A percentile compares a stretch with the other conserved stretches of the same genome.
Conservation (phyloP, 169 alveolate genomes). For the Amoebophrya sp. region DNA sequence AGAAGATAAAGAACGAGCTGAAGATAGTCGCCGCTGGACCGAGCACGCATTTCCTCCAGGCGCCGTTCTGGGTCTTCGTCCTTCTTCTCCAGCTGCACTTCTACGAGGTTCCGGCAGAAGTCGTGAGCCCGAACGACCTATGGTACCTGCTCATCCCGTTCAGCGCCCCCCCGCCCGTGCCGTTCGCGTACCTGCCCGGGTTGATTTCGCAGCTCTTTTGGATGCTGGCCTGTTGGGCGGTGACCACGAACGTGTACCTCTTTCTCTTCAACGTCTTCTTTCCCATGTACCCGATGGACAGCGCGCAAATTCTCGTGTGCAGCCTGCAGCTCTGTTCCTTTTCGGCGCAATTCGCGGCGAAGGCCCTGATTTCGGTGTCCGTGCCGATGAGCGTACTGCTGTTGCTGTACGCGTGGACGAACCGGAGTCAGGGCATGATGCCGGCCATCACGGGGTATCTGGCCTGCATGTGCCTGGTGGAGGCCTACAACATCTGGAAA, state of each 20-base stretch:
- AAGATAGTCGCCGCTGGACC: slow-evolving; percentile 17
- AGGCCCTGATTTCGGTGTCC: neutral
- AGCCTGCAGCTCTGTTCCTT: neutral
- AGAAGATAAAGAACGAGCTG: neutral
- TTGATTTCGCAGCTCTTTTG: neutral
- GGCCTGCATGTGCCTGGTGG: slow-evolving; percentile 16
- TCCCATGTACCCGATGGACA: slow-evolving; percentile 22
- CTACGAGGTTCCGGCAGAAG: neutral
- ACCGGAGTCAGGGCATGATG: neutral
- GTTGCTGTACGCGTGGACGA: neutral
- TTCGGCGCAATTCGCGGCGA: slow-evolving; percentile 1
- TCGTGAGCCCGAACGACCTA: neutral
- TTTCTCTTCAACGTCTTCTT: slow-evolving; percentile 15
- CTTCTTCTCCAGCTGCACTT: neutral
- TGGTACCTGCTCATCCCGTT: neutral
- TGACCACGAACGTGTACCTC: slow-evolving; percentile 1
- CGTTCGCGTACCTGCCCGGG: neutral
- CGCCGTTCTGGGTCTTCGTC: slow-evolving; percentile 10
- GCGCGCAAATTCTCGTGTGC: slow-evolving; percentile 11
- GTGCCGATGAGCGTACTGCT: neutral
- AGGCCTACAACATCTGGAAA: slow-evolving; percentile 2
- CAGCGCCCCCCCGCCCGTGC: neutral
- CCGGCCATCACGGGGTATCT: neutral
- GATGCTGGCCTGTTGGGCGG: neutral
- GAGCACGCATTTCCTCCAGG: slow-evolving; percentile 12